Percentiles rank a stretch among this genome's conserved stretches.
These are phyloP conservation scores for Xylariaceae sp. DNA, from an alignment of 2,329 filamentous ascomycete genomes.

Conservation along the genomic window DNA sequence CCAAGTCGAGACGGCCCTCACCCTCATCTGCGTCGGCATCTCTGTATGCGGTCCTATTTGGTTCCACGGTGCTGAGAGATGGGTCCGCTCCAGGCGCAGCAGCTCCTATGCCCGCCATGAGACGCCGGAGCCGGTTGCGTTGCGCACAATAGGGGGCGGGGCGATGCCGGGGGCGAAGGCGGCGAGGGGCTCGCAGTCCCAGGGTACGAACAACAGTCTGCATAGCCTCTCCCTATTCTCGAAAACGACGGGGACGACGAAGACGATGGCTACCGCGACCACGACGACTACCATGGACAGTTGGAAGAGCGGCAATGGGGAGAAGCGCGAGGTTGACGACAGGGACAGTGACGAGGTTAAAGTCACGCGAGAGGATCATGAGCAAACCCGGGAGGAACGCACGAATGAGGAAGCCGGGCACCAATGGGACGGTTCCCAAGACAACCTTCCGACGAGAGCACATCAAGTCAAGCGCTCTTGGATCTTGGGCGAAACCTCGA, in stretches of 20 bases:
- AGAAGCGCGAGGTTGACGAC: no score
- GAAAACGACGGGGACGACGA: background rate
- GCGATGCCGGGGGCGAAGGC: constrained; percentile 2
- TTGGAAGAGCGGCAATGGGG: no score
- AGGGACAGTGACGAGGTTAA: no score
- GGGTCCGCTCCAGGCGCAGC: background rate
- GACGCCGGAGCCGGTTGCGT: constrained; percentile 1
- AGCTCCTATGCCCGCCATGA: background rate
- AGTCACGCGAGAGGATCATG: no score
- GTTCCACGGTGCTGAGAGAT: constrained; percentile 5
- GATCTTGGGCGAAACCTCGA: constrained; percentile 5
- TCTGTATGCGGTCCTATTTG: constrained; percentile 13
- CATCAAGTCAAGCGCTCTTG: constrained; percentile 5
- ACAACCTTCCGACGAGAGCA: background rate
- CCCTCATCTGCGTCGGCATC: constrained; percentile 14
- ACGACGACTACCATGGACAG: no score
- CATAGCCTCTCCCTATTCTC: no score
- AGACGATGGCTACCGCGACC: no score
- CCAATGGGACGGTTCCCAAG: no score
- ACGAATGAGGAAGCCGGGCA: no score
- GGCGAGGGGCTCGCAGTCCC: background rate
- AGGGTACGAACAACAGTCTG: background rate
- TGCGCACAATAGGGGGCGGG: constrained; percentile 5
- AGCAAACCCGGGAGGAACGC: no score
- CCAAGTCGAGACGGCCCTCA: constrained; percentile 9